These are phyloP conservation scores for Phytophthora sp. DNA, from an alignment of 352 stramenopile genomes.

Conservation along the genomic window DNA sequence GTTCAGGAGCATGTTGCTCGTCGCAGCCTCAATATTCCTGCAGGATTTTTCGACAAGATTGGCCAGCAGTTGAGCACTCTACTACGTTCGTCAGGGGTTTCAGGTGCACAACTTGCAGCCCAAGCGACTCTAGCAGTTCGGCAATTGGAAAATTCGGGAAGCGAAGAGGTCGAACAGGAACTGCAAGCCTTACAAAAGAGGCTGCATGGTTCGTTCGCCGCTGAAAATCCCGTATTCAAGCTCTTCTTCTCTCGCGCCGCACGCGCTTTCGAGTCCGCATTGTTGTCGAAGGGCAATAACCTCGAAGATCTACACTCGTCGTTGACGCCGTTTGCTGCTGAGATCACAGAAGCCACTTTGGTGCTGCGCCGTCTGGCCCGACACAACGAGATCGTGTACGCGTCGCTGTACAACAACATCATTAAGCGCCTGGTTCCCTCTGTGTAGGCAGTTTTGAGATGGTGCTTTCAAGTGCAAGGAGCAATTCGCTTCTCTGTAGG, in stretches of 20 bases:
- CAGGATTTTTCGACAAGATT: slow-evolving; percentile 42
- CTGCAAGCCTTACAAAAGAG: slow-evolving; percentile 49
- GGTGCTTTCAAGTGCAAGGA: neutral
- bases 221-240: slow-evolving; percentile 60
- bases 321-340: slow-evolving; percentile 50
- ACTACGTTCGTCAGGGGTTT: slow-evolving; percentile 52
- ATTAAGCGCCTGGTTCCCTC: slow-evolving; percentile 49
- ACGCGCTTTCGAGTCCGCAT: slow-evolving; percentile 35
- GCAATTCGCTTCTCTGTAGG: slow-evolving; percentile 6
- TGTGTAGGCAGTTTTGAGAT: slow-evolving; percentile 26
- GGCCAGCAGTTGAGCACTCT: slow-evolving; percentile 47
- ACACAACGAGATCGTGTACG: slow-evolving; percentile 76
- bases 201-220: slow-evolving; percentile 49
- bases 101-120: slow-evolving; percentile 54
- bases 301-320: slow-evolving; percentile 50
- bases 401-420: slow-evolving; percentile 67
- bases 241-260: slow-evolving; percentile 58
- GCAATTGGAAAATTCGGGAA: slow-evolving; percentile 28
- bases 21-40: slow-evolving; percentile 28
- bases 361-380: slow-evolving; percentile 52
- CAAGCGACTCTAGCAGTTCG: slow-evolving; percentile 51
- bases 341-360: slow-evolving; percentile 45
- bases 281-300: slow-evolving; percentile 26
- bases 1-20: slow-evolving; percentile 64
- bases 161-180: slow-evolving; percentile 20